Conservation (phyloP, 108 stramenopile species). For the Thalassiosira profunda region DNA sequence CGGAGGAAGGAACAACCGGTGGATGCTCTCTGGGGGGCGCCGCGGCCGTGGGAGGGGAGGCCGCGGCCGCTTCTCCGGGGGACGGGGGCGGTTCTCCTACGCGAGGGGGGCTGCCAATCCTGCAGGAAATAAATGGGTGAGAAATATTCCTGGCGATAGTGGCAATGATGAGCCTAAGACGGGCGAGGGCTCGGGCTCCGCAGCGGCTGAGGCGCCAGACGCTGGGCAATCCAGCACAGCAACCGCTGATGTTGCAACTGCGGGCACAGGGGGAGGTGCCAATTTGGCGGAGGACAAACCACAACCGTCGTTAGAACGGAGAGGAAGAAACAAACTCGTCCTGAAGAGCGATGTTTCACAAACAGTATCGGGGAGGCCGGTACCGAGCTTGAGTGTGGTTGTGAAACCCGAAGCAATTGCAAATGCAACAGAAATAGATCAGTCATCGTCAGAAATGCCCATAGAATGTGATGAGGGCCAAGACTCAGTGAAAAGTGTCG, state of each 20-base stretch:
- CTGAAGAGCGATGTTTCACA: conserved; percentile 16
- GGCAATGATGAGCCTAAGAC: background rate
- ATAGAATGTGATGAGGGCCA: too few species aligned
- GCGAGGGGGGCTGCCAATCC: background rate
- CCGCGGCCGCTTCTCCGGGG: conserved; percentile 5
- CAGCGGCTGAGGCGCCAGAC: too few species aligned
- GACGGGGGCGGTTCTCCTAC: conserved; percentile 11
- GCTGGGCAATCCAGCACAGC: too few species aligned
- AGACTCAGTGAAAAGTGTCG: too few species aligned
- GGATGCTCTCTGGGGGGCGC: background rate
- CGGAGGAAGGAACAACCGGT: conserved; percentile 12
- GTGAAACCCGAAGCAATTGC: too few species aligned
- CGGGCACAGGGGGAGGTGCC: too few species aligned
- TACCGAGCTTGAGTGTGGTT: too few species aligned
- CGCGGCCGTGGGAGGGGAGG: conserved; percentile 7
- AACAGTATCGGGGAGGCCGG: too few species aligned
- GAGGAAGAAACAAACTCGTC: conserved; percentile 35
- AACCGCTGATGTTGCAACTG: too few species aligned
- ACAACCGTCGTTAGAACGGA: conserved; percentile 18
- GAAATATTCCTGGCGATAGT: background rate
- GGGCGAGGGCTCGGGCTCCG: too few species aligned
- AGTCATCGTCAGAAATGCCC: too few species aligned
- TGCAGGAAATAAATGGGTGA: conserved; percentile 33
- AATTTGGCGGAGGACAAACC: too few species aligned
- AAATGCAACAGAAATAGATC: background rate